Percentiles rank a stretch among this genome's conserved stretches.
Conservation (phyloP, 148 eudicot genomes). For the Camellia sinensis region DNA sequence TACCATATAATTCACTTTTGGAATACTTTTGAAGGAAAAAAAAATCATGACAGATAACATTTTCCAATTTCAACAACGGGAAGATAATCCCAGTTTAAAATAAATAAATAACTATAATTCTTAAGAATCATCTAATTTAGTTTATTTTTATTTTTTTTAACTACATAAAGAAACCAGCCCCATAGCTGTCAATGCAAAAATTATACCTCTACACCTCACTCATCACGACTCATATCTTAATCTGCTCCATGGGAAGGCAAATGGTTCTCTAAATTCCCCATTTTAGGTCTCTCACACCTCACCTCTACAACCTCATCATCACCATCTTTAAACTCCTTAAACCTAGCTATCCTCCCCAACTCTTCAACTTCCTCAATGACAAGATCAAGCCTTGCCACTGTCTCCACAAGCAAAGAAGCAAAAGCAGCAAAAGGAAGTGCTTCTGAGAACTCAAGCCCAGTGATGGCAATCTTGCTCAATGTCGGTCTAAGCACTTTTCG, state of each 20-base stretch:
- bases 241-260: slow-evolving; percentile 60
- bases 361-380: slow-evolving; percentile 89
- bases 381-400: slow-evolving; percentile 80
- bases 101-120: not conserved
- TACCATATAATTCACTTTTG: no score
- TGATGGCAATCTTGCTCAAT: slow-evolving; percentile 58
- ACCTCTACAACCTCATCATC: slow-evolving; percentile 29
- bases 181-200: not conserved
- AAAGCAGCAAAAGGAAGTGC: slow-evolving; percentile 98
- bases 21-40: not conserved
- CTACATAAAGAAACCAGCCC: not conserved
- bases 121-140: not conserved
- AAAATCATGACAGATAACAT: not conserved
- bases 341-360: slow-evolving; percentile 67
- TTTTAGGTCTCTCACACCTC: slow-evolving; percentile 13
- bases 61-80: no score
- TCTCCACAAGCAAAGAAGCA: slow-evolving; percentile 83
- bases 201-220: not conserved
- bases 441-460: slow-evolving; percentile 85
- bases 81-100: not conserved
- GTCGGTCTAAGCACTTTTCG: slow-evolving; percentile 52
- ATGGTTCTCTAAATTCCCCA: slow-evolving; percentile 32
- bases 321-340: slow-evolving; percentile 48
- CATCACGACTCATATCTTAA: not conserved
- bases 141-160: not conserved